Base-by-base conservation (phyloP, 306 rosid species). In the Cucumis cinereus region DNA sequence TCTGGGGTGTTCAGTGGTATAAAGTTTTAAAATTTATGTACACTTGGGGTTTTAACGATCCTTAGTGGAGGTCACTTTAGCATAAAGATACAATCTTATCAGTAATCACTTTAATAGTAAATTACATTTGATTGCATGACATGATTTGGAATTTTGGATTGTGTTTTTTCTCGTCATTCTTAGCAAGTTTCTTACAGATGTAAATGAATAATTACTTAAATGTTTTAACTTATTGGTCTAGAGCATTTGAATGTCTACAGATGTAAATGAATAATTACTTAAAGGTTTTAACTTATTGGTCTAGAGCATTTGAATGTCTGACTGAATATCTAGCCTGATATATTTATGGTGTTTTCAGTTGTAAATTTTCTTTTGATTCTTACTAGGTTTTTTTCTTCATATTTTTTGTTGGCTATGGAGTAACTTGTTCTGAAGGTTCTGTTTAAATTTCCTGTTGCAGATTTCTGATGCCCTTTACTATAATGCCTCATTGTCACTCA, bases 381-480 rank as follows among this genome's bases (percentile, higher is more conserved):
- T 10, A 26, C 26, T 28, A 26, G 61, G 16, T 49, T 16, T 19
- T 50, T 49, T 52, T 26, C 76, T 17, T 72, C 26, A 50, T 17
- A 72, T 72, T 26, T 0, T 28, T 72, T 50, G 59, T 72, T 72
- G 28, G 19, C 16, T 33, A 8, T 49, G 59, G 76, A 24, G 43
- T 72, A 72, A 17, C 73, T 16, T 73, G 54, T 13, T 20, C 35
- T 24, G 45, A 70, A 3, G 57, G 47, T 61, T 79, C 77, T 59
- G 20, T 80, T 78, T 53, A 80, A 58, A 60, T 6, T 3, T 24
- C 9, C 36, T 17, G 8, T 78, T 78, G 74, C 89, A 93, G 98
- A 78, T 93, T 81, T 91, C 98, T 60, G 97, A 93, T 91, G 91
- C 96, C 72, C 96, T 93, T 55, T 93, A 88, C 86, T 93, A 93